Evolutionary conservation across 495 filamentous ascomycete genomes (phyloP), one percentile per base, ranked within the genome.

Genomic region (Filosporella fistucella): DNA sequence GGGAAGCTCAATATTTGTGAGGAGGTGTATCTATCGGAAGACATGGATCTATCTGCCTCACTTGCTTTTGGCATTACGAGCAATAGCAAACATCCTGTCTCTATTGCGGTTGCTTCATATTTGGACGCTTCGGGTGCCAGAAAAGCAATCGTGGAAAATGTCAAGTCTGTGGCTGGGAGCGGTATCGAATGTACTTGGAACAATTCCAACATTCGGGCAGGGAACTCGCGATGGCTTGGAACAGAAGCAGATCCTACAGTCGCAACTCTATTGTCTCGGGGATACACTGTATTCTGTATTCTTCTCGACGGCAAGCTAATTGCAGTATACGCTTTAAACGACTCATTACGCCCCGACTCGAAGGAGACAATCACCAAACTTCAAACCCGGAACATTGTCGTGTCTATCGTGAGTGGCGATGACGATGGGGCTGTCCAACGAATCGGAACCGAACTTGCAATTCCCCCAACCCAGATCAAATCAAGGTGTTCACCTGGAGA

Each of bases 321-420:
- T 5, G 82, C 78, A 9, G 59, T 81, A 16, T 88, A 72, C 49
- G 78, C 82, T 0, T 72, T 91, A 4, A 54, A 74, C 39, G 81
- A 86, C 43, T 55, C 55, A 0, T 56, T 89, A 16, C 78, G 87
- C 3, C 58, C 68, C 4, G 84, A 86, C 34, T 74, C 84, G 17
- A 33, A 47, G 0, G 26, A 29, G 1, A 71, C 77, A 2, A 54
- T 90, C 12, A 41, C 62, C 10, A 57, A 64, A 11, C 68, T 93
- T 0, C 67, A 69, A 11, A 54, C 60, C 14, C 75, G 78, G n/a
- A 66, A 64, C 12, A 80, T 90, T 26, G 49, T 67, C 0, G 65
- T 85, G 2, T 80, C 78, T 26, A 65, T 91, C 30, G 59, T 91
- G 25, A 87, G 82, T 7, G 88, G 88, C 17, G 88, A 93, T 50